A percentile compares a stretch with the other conserved stretches of the same genome.
phyloP scores from a whole-genome alignment of 805 yeast species.

The Candida ulmi region DNA sequence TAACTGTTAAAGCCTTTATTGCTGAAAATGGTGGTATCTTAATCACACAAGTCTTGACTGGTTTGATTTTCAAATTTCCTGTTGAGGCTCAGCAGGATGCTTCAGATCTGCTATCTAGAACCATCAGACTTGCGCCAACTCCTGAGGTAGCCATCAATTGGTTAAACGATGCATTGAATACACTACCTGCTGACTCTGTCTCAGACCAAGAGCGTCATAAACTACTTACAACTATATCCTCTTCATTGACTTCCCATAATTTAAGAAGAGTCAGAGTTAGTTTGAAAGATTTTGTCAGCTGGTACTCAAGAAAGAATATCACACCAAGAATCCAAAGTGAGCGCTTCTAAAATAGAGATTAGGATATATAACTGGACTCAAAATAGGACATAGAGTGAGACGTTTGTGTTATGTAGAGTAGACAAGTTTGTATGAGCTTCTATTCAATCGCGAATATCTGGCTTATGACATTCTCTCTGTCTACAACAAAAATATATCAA shows the following conservation, averaged over 20 bases:
- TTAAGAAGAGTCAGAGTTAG: conserved; percentile 67
- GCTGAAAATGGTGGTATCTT: conserved; percentile 51
- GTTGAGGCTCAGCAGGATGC: conserved; percentile 67
- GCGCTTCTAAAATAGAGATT: neutral
- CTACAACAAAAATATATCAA: no score
- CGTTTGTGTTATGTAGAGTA: no score
- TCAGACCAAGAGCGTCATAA: conserved; percentile 64
- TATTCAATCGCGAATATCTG: no score
- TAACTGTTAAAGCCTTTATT: conserved; percentile 41
- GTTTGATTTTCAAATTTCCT: conserved; percentile 68
- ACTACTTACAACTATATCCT: conserved; percentile 49
- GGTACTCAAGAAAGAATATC: conserved; percentile 79
- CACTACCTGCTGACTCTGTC: conserved; percentile 59
- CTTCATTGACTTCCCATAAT: conserved; percentile 62
- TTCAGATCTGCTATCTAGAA: conserved; percentile 63
- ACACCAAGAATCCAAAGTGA: conserved; percentile 32
- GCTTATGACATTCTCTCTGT: no score
- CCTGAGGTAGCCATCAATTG: conserved; percentile 41
- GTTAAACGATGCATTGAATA: conserved; percentile 50
- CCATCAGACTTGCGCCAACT: conserved; percentile 45
- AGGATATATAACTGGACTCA: no score
- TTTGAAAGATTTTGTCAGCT: conserved; percentile 69
- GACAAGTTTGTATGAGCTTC: no score
- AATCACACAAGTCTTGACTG: conserved; percentile 48
- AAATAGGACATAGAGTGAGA: no score